phyloP scores from a whole-genome alignment of 495 filamentous ascomycete genomes.

The Penicillium cosmopolitanum region DNA sequence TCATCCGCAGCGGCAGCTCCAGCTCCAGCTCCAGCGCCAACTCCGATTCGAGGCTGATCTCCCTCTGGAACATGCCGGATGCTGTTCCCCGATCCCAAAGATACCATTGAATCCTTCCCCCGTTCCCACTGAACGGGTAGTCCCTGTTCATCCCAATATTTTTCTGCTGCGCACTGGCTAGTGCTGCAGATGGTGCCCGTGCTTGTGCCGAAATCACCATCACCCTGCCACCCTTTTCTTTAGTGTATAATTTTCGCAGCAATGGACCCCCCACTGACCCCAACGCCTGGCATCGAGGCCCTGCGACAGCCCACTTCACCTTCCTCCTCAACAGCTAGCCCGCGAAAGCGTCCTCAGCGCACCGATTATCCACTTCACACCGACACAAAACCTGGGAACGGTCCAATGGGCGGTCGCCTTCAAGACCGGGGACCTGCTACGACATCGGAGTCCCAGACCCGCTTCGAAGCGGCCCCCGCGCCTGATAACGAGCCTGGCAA shows the following conservation, averaged over 20 bases:
- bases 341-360: constrained; percentile 16
- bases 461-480: constrained; percentile 28
- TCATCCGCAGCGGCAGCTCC: constrained; percentile 23
- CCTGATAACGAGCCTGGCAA: constrained; percentile 26
- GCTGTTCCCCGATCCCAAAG: constrained; percentile 1
- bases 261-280: constrained; percentile 28
- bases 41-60: constrained; percentile 12
- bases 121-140: background rate
- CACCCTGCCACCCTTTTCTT: background rate
- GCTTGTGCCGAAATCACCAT: background rate
- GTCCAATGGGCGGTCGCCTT: constrained; percentile 27
- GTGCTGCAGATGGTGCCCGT: background rate
- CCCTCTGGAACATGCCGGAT: constrained; percentile 4
- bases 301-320: constrained; percentile 13
- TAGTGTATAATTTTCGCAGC: background rate
- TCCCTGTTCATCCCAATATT: background rate
- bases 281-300: constrained; percentile 14
- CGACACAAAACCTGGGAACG: constrained; percentile 26
- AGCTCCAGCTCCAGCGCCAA: constrained; percentile 18
- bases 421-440: constrained; percentile 19
- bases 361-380: constrained; percentile 27
- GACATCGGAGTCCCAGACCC: constrained; percentile 30
- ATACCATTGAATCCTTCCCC: background rate
- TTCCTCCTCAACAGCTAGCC: constrained; percentile 21
- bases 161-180: background rate